phyloP scores from a whole-genome alignment of 163 green algal species.

The Picocystis sp. region DNA sequence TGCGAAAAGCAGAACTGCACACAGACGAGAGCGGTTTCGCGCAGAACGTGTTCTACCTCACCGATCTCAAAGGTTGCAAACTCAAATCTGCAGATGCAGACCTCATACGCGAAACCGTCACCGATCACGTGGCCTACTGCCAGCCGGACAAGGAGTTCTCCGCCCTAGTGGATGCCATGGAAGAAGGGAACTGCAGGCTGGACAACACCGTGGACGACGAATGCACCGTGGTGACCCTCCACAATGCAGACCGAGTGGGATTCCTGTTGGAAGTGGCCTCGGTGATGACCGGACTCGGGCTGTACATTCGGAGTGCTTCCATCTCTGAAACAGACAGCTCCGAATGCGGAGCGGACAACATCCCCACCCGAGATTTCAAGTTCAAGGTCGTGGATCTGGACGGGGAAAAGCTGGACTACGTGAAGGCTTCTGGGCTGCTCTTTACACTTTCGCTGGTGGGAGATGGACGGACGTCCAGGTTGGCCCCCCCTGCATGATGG shows the following conservation, averaged over 20 bases:
- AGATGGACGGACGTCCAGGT: too few species aligned
- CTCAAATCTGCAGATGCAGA: not conserved
- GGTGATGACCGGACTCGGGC: conserved; percentile 6
- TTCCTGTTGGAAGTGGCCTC: conserved; percentile 10
- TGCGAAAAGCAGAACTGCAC: conserved; percentile 2
- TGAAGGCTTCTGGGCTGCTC: conserved; percentile 3
- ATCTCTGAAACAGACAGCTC: conserved; percentile 4
- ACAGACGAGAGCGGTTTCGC: conserved; percentile 4
- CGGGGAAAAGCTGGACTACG: conserved; percentile 9
- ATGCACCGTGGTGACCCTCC: conserved; percentile 7
- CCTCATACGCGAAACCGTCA: not conserved
- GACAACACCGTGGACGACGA: conserved; percentile 7
- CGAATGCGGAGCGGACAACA: not conserved
- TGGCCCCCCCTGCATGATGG: too few species aligned
- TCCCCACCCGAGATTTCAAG: conserved; percentile 5
- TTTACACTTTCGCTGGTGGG: conserved; percentile 8
- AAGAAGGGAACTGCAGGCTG: conserved; percentile 4
- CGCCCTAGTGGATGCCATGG: not conserved
- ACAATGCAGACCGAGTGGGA: conserved; percentile 1
- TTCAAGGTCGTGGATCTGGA: conserved; percentile 5
- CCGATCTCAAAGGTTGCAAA: conserved; percentile 5
- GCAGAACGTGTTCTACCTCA: conserved; percentile 6
- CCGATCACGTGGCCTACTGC: conserved; percentile 5
- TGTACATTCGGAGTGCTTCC: not conserved
- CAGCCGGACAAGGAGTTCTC: not conserved